Evolutionary conservation across 805 yeast genomes (phyloP).

Genomic region (Saccharomycopsis sp.): DNA sequence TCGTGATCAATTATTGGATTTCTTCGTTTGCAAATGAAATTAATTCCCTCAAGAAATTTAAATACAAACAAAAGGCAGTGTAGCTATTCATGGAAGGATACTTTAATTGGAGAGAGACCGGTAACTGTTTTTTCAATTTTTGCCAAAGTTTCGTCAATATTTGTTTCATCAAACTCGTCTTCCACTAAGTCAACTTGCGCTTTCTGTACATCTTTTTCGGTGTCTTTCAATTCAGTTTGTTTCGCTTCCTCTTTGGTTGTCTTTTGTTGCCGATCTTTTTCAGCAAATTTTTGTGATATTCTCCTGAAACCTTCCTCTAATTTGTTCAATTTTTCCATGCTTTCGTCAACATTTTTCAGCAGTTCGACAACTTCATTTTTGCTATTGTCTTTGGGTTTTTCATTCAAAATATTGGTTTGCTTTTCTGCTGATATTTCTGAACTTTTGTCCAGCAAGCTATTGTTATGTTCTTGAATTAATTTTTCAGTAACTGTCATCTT

Average conservation of each 20-base stretch:
- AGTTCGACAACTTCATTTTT: neutral
- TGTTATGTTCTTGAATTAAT: conserved; percentile 4
- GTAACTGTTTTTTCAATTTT: conserved; percentile 12
- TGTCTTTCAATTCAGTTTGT: neutral
- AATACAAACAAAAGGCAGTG: conserved; percentile 10
- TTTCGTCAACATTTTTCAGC: neutral
- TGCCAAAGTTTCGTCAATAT: conserved; percentile 20
- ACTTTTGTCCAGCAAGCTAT: neutral
- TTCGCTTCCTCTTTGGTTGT: neutral
- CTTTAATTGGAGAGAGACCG: conserved; percentile 16
- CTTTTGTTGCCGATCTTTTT: neutral
- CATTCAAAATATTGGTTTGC: neutral
- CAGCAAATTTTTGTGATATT: neutral
- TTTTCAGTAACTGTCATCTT: conserved; percentile 9
- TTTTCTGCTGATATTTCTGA: neutral
- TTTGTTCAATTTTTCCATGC: neutral
- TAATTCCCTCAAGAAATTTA: conserved; percentile 4
- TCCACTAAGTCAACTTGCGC: conserved; percentile 1
- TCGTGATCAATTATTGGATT: conserved; percentile 12
- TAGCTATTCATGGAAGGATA: conserved; percentile 10
- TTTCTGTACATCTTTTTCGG: neutral
- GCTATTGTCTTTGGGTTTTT: neutral
- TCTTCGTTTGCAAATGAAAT: conserved; percentile 4
- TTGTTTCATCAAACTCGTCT: conserved; percentile 18
- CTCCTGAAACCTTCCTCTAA: conserved; percentile 1